Evolutionary conservation across 2,329 filamentous ascomycete species (phyloP), one percentile per base, ranked within the genome.

Genomic region (Bipolaris oryzae): DNA sequence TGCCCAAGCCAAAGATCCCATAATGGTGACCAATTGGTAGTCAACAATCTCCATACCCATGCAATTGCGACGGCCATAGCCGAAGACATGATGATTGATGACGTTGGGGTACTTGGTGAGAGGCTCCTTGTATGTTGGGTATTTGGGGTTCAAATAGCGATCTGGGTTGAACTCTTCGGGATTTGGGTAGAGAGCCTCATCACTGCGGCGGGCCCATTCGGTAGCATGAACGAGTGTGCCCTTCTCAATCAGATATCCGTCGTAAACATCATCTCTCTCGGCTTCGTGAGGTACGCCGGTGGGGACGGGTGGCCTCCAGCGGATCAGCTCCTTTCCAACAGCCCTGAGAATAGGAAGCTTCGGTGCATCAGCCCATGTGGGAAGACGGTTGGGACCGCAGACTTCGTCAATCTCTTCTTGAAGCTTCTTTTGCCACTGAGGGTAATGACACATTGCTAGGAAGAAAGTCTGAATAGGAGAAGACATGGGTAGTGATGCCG

Each of bases 371-470:
- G 21, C 37, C 21, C 49, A 58, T 7, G 46, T 48, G 4, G 64
- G 62, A 23, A 65, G 31, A 31, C 64, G 38, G 35, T 52, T 31
- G 0, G 46, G 47, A n/a, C 83, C 83, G 52, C 82, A 84, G 1
- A 85, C 81, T 7, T 77, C 72, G 61, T 87, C 85, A 13, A 87
- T 79, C 69, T 87, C 84, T 43, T 81, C 82, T 66, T 87, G 84
- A 5, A 82, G 79, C 63, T 80, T 81, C 53, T 67, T 73, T 65
- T 84, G 79, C 78, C 83, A 84, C 61, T 81, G 78, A 0, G 83
- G 83, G 60, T 84, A 78, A 3, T 62, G 53, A 11, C 64, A 50
- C 66, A 72, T 69, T 15, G 67, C 65, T n/a, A 66, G 58, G 21
- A 67, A 51, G 39, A 35, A 51, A 0, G 49, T 51, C 33, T 51